Conservation (phyloP, 352 stramenopile genomes). For the Globisporangium parvum region DNA sequence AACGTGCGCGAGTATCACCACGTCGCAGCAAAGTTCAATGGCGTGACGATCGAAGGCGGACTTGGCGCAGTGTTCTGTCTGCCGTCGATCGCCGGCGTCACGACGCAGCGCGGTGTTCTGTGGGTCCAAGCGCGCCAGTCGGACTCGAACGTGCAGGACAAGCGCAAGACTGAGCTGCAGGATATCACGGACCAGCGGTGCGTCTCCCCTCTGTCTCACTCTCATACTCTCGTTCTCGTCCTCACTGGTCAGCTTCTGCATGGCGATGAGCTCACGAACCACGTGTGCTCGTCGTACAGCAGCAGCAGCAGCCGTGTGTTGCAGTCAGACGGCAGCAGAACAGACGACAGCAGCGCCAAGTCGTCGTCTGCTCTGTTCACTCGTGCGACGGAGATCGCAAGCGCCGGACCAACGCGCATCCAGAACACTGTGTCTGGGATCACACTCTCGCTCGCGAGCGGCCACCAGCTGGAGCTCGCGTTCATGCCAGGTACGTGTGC, state of each 20-base stretch:
- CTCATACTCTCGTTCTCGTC: not conserved
- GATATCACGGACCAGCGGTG: slow-evolving; percentile 41
- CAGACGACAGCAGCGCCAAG: not conserved
- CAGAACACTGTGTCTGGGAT: slow-evolving; percentile 43
- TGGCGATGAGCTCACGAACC: not conserved
- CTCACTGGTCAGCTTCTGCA: not conserved
- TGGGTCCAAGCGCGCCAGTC: slow-evolving; percentile 46
- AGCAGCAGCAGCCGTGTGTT: too few species aligned
- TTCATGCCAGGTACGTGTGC: slow-evolving; percentile 50
- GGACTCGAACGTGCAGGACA: slow-evolving; percentile 46
- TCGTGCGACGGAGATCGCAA: slow-evolving; percentile 16
- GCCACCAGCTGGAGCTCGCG: slow-evolving; percentile 37
- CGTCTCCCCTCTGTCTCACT: not conserved
- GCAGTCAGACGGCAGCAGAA: not conserved
- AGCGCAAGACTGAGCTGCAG: slow-evolving; percentile 48
- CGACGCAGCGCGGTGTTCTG: slow-evolving; percentile 26
- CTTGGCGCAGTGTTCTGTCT: slow-evolving; percentile 31
- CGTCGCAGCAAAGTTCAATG: slow-evolving; percentile 45
- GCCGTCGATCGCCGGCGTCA: slow-evolving; percentile 2
- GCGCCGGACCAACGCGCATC: slow-evolving; percentile 21
- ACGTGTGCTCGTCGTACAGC: too few species aligned
- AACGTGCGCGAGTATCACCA: slow-evolving; percentile 32
- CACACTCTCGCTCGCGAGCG: slow-evolving; percentile 25
- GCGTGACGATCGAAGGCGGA: slow-evolving; percentile 38
- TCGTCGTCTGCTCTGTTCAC: slow-evolving; percentile 13